Base-by-base conservation (phyloP, 495 filamentous ascomycete genomes). In the Annulohypoxylon maeteangense region DNA sequence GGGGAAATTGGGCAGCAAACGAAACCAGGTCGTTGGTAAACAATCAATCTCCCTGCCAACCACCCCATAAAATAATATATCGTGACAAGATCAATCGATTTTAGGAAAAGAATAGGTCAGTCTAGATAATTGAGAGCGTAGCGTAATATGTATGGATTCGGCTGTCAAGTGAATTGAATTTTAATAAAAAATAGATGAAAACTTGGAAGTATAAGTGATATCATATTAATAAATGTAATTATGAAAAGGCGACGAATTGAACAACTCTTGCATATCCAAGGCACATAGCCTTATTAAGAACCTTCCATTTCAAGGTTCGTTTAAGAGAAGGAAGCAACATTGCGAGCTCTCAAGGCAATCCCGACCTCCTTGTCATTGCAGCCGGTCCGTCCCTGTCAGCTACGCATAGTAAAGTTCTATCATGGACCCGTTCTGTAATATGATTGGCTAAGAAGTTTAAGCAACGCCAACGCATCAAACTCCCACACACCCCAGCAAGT, bases 391-490 rank as follows among this genome's bases (percentile, higher is more conserved):
- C 59, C 70, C 65, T 68, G 64, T 57, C 65, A 65, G 50, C 44
- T 45, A 44, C 14, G 12, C 3, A 3, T 36, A 10, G 4, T 36
- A 36, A 36, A 36, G 16, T 69, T 64, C 54, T 66, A 47, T 72
- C 65, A 67, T 48, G 57, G 22, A 25, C 38, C 59, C 3, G 29
- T 65, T 61, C 62, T 27, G 67, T 14, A 8, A 11, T 20, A 3
- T 31, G 14, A 78, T 78, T 78, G 73, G 77, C 53, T 36, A n/a
- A 4, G 25, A n/a, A 31, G 32, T 25, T 66, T 27, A 73, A 72
- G 74, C 72, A 78, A 58, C 29, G 77, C 75, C 77, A 78, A 69
- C 77, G 73, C 77, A 78, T 76, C 72, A 74, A 54, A 72, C 55
- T 60, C 65, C 57, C 20, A 62, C 60, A 22, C 45, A 23, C 23